A percentile compares a stretch with the other conserved stretches of the same genome.
Conservation (phyloP, 1,284 basidiomycete genomes). For the Sanguinoderma infundibulare region DNA sequence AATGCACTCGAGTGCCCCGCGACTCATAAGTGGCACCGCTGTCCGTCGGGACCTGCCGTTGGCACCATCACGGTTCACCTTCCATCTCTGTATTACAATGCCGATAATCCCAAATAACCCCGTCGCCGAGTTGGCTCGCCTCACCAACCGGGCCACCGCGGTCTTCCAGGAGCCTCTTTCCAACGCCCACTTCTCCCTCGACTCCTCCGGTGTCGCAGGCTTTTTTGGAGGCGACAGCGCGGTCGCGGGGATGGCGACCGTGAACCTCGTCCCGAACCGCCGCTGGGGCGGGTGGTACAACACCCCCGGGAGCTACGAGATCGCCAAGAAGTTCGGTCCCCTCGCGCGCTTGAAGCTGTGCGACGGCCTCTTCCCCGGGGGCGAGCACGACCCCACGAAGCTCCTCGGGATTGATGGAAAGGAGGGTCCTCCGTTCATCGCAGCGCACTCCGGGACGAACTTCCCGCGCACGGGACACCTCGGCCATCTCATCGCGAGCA, state of each 20-base stretch:
- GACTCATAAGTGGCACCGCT: no score
- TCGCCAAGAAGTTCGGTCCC: constrained; percentile 16
- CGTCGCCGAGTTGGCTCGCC: no score
- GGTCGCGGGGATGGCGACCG: constrained; percentile 19
- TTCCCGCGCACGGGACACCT: constrained; percentile 5
- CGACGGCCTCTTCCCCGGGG: constrained; percentile 14
- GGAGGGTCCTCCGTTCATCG: constrained; percentile 3
- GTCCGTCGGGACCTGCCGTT: no score
- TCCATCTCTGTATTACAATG: no score
- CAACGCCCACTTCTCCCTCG: constrained; percentile 8
- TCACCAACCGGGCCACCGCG: no score
- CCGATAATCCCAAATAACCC: no score
- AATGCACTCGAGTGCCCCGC: no score
- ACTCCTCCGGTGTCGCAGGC: constrained; percentile 20
- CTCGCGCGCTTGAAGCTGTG: constrained; percentile 13
- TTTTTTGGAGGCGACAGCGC: constrained; percentile 19
- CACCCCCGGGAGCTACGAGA: constrained; percentile 21
- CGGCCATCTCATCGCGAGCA: background rate
- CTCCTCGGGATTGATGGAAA: constrained; percentile 3
- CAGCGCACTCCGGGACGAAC: background rate
- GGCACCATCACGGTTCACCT: no score
- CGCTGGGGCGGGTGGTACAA: constrained; percentile 25
- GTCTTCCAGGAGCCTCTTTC: constrained; percentile 27
- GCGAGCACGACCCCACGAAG: constrained; percentile 3
- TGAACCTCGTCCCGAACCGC: constrained; percentile 14